phyloP scores from a whole-genome alignment of 495 filamentous ascomycete genomes.

The Lepidopterella palustris region DNA sequence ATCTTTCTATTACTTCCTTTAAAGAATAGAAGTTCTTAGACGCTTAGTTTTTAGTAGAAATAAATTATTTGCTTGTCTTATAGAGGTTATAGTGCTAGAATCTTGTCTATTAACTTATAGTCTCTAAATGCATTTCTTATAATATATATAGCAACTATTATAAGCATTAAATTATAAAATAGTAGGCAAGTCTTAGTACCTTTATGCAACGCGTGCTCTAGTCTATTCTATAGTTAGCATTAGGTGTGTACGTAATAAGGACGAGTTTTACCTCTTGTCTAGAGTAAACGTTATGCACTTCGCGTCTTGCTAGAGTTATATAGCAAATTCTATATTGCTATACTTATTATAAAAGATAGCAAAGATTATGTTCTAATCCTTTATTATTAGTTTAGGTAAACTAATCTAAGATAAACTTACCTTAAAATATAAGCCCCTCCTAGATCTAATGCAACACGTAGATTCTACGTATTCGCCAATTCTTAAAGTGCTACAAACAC shows the following conservation, averaged over 20 bases:
- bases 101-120: constrained; percentile 18
- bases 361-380: constrained; percentile 12
- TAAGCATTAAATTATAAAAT: constrained; percentile 16
- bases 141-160: constrained; percentile 10
- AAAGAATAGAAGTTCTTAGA: constrained; percentile 14
- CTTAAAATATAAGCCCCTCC: constrained; percentile 14
- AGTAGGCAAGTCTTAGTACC: constrained; percentile 12
- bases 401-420: constrained; percentile 13
- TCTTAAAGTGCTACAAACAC: constrained; percentile 12
- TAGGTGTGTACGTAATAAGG: constrained; percentile 4
- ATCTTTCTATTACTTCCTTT: constrained; percentile 15
- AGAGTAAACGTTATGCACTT: constrained; percentile 11
- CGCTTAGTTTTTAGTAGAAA: constrained; percentile 11
- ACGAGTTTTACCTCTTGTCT: constrained; percentile 8
- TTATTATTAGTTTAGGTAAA: constrained; percentile 9
- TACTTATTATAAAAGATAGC: constrained; percentile 12
- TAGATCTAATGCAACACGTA: constrained; percentile 10
- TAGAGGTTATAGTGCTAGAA: constrained; percentile 20
- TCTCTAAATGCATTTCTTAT: constrained; percentile 17
- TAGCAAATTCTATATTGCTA: constrained; percentile 11
- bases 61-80: constrained; percentile 16
- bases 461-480: constrained; percentile 16
- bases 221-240: neutral
- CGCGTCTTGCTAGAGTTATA: constrained; percentile 9
- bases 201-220: constrained; percentile 7